Conservation (phyloP, 768 basidiomycete species). For the Serpula lacrymans region DNA sequence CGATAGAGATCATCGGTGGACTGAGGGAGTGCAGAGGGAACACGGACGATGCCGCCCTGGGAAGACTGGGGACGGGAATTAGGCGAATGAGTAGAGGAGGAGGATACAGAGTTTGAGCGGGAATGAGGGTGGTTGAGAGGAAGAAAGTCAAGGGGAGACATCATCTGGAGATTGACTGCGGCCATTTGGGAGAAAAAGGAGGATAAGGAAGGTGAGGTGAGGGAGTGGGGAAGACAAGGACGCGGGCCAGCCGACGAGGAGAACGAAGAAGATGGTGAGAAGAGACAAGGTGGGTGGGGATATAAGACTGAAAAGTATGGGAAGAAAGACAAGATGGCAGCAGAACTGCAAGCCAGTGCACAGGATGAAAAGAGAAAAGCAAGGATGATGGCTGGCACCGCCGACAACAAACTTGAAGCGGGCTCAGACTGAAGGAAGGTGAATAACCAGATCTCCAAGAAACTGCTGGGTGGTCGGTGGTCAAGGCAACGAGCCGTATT, state of each 20-base stretch:
- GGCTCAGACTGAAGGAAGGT: not conserved
- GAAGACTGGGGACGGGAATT: slow-evolving; percentile 77
- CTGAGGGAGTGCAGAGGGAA: slow-evolving; percentile 47
- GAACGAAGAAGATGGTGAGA: slow-evolving; percentile 21
- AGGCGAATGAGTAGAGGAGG: slow-evolving; percentile 68
- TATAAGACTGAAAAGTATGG: slow-evolving; percentile 17
- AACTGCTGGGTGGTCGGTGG: slow-evolving; percentile 39
- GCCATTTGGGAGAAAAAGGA: slow-evolving; percentile 45
- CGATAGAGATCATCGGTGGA: slow-evolving; percentile 71
- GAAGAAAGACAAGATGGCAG: slow-evolving; percentile 6
- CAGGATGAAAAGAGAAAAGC: slow-evolving; percentile 16
- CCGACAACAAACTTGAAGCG: slow-evolving; percentile 10
- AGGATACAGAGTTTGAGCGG: slow-evolving; percentile 75
- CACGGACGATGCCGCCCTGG: slow-evolving; percentile 57
- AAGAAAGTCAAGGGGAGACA: slow-evolving; percentile 73
- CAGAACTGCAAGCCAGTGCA: slow-evolving; percentile 15
- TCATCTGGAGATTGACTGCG: slow-evolving; percentile 72
- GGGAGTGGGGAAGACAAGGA: slow-evolving; percentile 22
- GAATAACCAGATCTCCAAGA: slow-evolving; percentile 29
- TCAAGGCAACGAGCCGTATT: slow-evolving; percentile 47
- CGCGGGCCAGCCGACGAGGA: slow-evolving; percentile 58
- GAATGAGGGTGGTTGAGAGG: slow-evolving; percentile 63
- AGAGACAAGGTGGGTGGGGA: slow-evolving; percentile 9
- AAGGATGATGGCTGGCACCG: slow-evolving; percentile 36
- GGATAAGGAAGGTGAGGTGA: slow-evolving; percentile 37